Base-by-base conservation (phyloP, 1,139 yeast species). In the Spathaspora sp. region DNA sequence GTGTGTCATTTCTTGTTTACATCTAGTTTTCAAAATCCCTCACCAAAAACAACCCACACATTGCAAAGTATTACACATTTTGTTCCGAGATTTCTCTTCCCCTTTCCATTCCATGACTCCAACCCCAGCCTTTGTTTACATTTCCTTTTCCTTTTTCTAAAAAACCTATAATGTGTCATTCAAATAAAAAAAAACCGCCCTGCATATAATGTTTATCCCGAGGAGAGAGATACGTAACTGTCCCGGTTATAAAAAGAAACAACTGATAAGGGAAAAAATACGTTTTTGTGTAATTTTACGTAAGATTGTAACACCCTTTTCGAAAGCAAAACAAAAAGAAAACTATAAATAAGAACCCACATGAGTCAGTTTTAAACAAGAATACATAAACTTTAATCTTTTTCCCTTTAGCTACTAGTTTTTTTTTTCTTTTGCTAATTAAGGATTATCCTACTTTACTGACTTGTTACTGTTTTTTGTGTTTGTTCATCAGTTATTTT, bases 241-340 rank as follows among this genome's bases (percentile, higher is more conserved):
- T 16, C 13, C 18, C 18, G 17, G 10, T 13, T 4, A 31, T n/a
- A 13, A 31, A 31, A 31, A 31, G 18, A 31, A 13, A 31, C 10
- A 13, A 13, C 18, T 31, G 16, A 31, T n/a, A 31, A 31, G 13
- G 13, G 36, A 31, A 31, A 31, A 11, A 8, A 11, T 13, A n/a
- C 13, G 36, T 31, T 31, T 31, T 31, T 31, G 36, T 31, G 36
- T 31, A n/a, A 31, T 3, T 6, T 27, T 31, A 13, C 18, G 18
- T 31, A 31, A 8, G 36, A 31, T 31, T 31, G 15, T n/a, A 15
- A 11, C 36, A 31, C 36, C 17, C 4, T 18, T 15, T 11, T 24
- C 16, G 33, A 31, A 31, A 31, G 36, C 36, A 31, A 31, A 31
- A 31, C 36, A 31, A 31, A 31, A 31, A 31, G 18, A 31, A 31